Percentiles rank a stretch among this genome's conserved stretches.
phyloP scores from a whole-genome alignment of 108 stramenopile species.

The Fragilariopsis cylindrus region DNA sequence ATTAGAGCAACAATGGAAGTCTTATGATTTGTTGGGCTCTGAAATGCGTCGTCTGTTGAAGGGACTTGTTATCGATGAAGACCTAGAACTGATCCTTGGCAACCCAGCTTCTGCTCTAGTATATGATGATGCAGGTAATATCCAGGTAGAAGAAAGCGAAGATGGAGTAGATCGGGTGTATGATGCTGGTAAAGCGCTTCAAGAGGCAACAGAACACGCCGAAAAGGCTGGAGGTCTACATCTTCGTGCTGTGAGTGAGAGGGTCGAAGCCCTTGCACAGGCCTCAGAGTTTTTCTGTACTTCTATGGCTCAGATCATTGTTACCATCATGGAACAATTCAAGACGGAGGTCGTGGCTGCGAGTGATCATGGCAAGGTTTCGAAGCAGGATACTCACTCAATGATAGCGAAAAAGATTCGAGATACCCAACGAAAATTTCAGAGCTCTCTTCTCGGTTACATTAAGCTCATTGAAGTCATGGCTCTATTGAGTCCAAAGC shows the following conservation, averaged over 20 bases:
- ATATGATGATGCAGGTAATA: constrained; percentile 63
- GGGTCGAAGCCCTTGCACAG: constrained; percentile 58
- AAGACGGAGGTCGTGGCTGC: constrained; percentile 61
- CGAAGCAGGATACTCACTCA: constrained; percentile 77
- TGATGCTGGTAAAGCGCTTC: constrained; percentile 76
- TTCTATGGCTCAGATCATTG: constrained; percentile 78
- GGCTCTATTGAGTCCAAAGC: constrained; percentile 78
- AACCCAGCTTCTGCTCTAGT: constrained; percentile 79
- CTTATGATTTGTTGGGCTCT: constrained; percentile 70
- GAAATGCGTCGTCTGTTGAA: constrained; percentile 76
- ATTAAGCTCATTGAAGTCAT: constrained; percentile 85
- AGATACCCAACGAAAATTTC: constrained; percentile 83
- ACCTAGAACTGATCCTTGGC: constrained; percentile 61
- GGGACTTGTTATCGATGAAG: constrained; percentile 65
- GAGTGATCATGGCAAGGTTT: constrained; percentile 65
- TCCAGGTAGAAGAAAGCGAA: constrained; percentile 77
- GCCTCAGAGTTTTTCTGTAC: constrained; percentile 74
- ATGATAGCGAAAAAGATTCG: constrained; percentile 86
- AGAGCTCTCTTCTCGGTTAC: constrained; percentile 81
- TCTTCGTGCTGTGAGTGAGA: constrained; percentile 75
- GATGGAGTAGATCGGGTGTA: constrained; percentile 77
- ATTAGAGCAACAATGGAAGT: constrained; percentile 89
- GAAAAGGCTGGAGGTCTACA: constrained; percentile 82
- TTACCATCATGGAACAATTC: constrained; percentile 86
- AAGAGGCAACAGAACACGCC: constrained; percentile 76